These are phyloP conservation scores for Komagataella populi DNA, from an alignment of 805 yeast species.

Conservation along the genomic window DNA sequence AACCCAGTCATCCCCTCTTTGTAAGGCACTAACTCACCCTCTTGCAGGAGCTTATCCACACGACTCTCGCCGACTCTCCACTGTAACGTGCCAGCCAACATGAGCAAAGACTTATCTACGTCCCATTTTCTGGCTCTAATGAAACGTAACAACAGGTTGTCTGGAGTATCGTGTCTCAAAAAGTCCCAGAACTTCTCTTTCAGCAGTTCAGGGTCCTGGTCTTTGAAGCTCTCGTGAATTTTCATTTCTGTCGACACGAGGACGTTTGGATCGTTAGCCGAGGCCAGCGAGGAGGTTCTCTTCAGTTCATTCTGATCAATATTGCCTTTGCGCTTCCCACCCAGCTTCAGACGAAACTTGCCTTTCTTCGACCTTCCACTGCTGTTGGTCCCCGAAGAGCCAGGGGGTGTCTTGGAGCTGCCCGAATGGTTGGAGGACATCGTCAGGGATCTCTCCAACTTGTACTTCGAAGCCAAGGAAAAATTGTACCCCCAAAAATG, in stretches of 20 bases:
- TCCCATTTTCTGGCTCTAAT: constrained; percentile 83
- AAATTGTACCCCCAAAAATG: constrained; percentile 42
- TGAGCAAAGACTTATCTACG: constrained; percentile 47
- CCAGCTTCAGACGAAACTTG: constrained; percentile 5
- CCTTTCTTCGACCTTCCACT: background rate
- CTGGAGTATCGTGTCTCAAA: constrained; percentile 70
- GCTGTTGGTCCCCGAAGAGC: background rate
- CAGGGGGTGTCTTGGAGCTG: background rate
- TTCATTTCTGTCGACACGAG: constrained; percentile 17
- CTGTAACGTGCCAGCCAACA: constrained; percentile 59
- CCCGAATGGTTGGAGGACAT: constrained; percentile 1
- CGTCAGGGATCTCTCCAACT: constrained; percentile 4
- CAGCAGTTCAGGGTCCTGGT: constrained; percentile 35
- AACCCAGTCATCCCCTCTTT: constrained; percentile 29
- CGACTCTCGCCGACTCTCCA: constrained; percentile 60
- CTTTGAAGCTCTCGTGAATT: constrained; percentile 35
- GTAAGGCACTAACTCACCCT: constrained; percentile 59
- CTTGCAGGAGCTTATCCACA: constrained; percentile 46
- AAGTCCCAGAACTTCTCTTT: constrained; percentile 42
- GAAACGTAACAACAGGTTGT: constrained; percentile 62
- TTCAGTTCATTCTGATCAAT: constrained; percentile 3
- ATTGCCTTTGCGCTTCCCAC: background rate
- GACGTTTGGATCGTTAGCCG: constrained; percentile 14
- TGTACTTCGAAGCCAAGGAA: constrained; percentile 1
- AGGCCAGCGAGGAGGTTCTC: constrained; percentile 10